These are phyloP conservation scores for Podaxis pistillaris DNA, from an alignment of 768 basidiomycete species.

Conservation along the genomic window DNA sequence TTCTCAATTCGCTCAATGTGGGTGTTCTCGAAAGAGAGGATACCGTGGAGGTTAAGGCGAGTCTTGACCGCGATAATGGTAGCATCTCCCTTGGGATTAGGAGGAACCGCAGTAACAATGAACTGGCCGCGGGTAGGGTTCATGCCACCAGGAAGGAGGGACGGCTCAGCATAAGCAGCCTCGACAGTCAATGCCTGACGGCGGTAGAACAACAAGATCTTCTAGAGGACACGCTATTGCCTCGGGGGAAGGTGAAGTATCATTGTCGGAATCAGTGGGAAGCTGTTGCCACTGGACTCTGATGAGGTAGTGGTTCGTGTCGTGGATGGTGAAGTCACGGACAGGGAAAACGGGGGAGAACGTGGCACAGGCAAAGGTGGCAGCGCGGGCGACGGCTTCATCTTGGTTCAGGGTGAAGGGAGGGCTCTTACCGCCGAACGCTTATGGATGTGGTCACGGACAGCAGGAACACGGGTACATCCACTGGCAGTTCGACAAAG, in stretches of 20 bases:
- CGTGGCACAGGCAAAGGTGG: conserved; percentile 96
- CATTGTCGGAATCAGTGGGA: conserved; percentile 78
- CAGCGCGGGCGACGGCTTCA: conserved; percentile 93
- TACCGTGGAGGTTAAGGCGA: conserved; percentile 80
- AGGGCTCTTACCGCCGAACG: conserved; percentile 78
- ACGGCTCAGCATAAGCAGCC: conserved; percentile 76
- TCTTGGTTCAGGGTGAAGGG: conserved; percentile 96
- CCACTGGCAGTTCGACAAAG: conserved; percentile 90
- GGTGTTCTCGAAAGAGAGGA: conserved; percentile 82
- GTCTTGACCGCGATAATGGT: conserved; percentile 90
- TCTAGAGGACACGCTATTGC: conserved; percentile 87
- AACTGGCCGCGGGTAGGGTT: conserved; percentile 86
- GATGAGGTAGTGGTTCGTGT: conserved; percentile 86
- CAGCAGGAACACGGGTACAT: conserved; percentile 87
- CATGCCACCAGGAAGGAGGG: conserved; percentile 68
- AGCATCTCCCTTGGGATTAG: conserved; percentile 66
- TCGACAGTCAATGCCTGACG: conserved; percentile 86
- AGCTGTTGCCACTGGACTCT: conserved; percentile 84
- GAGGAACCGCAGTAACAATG: conserved; percentile 80
- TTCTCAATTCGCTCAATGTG: conserved; percentile 85
- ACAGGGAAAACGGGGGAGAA: conserved; percentile 98
- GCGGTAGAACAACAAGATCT: conserved; percentile 93
- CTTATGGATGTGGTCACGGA: conserved; percentile 84
- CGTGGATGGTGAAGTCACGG: conserved; percentile 88
- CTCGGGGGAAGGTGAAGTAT: conserved; percentile 85